Evolutionary conservation across 176 grass and related monocot genomes (phyloP), one percentile per base, ranked within the genome.

Genomic region (Melocanna baccifera): DNA sequence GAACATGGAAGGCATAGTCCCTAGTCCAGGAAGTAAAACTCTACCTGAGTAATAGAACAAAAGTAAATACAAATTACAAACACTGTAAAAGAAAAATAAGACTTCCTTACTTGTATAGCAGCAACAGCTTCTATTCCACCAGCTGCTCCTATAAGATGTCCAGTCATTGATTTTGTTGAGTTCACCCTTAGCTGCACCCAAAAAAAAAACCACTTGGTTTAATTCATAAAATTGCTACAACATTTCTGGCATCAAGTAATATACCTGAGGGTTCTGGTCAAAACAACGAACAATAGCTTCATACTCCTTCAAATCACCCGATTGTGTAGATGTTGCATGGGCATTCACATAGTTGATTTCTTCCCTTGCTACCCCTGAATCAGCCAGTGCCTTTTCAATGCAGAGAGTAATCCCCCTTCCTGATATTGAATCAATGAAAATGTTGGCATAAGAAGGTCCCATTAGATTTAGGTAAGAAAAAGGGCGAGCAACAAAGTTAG

Each of bases 91-190:
- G 42, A 47, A 75, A 26, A 75, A 26, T 9, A 32, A 36, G 28
- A 87, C 62, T 77, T 85, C 30, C 62, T 68, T 90, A 99, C 96
- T 83, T 99, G 96, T 81, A 99, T 67, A 46, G 67, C 88, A 85
- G 96, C 91, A 92, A 99, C 91, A 68, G 96, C 96, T 96, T 99
- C 96, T 59, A 99, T 87, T 76, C 91, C 96, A 89, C 96, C 96
- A 72, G 96, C 86, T 79, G 93, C 96, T 69, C 96, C 96, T 82
- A 99, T 89, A 61, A 96, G 90, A 92, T 99, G 93, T 7, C 96
- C 96, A 67, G 88, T 96, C 96, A 99, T 94, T 66, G 96, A 99
- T 89, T 99, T 99, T 30, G 96, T 99, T 42, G 97, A 96, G 85
- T 99, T 99, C 75, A 99, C 89, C 87, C 84, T 91, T 51, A 99